These are phyloP conservation scores for Allium cepa DNA, from an alignment of 106 monocot species.

Conservation along the genomic window DNA sequence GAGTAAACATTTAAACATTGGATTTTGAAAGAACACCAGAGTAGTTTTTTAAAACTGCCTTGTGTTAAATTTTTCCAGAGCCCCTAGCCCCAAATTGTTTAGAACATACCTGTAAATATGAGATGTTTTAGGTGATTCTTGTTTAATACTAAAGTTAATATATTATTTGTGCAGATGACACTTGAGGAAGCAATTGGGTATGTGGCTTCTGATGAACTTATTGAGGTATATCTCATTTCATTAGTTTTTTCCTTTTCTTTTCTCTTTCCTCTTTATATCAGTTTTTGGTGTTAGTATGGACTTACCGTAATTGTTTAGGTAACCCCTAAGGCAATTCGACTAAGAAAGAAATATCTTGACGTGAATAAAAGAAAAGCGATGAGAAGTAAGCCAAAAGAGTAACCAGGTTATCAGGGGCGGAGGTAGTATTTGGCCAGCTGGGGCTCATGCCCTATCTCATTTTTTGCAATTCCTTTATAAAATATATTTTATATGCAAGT, in stretches of 20 bases:
- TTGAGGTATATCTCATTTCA: slow-evolving; percentile 48
- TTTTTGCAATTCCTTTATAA: too few species aligned
- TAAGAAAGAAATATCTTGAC: slow-evolving; percentile 84
- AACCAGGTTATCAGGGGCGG: neutral
- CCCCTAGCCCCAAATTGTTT: neutral
- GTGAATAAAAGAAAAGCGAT: slow-evolving; percentile 72
- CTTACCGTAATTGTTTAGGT: slow-evolving; percentile 36
- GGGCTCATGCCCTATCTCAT: too few species aligned
- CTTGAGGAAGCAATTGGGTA: slow-evolving; percentile 95
- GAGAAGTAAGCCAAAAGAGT: slow-evolving; percentile 70
- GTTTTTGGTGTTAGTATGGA: neutral
- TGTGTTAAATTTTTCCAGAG: neutral
- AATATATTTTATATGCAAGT: too few species aligned
- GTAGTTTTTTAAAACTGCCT: neutral
- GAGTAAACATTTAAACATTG: neutral
- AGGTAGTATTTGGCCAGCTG: neutral
- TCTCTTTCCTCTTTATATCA: neutral
- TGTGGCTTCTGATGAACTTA: slow-evolving; percentile 91
- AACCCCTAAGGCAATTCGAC: slow-evolving; percentile 73
- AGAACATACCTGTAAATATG: neutral
- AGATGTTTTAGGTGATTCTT: neutral
- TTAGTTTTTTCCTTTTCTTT: neutral
- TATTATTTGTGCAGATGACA: slow-evolving; percentile 63
- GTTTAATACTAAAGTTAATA: neutral
- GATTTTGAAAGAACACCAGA: neutral